Percentiles rank a stretch among this genome's conserved stretches.
phyloP scores from a whole-genome alignment of 495 filamentous ascomycete genomes.

The Penicillium pulvis region DNA sequence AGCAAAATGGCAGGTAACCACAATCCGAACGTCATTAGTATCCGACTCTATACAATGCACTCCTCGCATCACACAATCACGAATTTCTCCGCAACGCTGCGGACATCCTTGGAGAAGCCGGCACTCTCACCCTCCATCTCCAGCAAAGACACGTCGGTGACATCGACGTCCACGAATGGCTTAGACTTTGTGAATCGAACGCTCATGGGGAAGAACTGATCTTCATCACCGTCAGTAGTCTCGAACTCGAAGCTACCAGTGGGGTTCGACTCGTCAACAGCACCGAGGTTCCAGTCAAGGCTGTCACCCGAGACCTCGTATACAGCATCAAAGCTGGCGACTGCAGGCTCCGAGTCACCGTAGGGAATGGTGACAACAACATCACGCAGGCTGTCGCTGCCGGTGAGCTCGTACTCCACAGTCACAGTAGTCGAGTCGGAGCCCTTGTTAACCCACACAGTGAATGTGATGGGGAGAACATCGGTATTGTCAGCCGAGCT shows the following conservation, averaged over 20 bases:
- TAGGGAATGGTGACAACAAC: conserved; percentile 88
- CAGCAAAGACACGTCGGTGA: conserved; percentile 69
- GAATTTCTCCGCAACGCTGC: conserved; percentile 80
- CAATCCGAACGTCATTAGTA: conserved; percentile 49
- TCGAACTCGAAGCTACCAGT: conserved; percentile 93
- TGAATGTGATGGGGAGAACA: conserved; percentile 84
- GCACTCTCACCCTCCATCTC: conserved; percentile 78
- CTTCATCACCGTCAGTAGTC: conserved; percentile 76
- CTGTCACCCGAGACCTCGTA: conserved; percentile 95
- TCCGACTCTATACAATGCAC: conserved; percentile 38
- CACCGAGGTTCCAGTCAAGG: conserved; percentile 88
- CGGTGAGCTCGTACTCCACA: conserved; percentile 89
- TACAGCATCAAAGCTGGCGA: conserved; percentile 89
- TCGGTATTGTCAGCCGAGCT: conserved; percentile 73
- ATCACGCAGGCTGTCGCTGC: conserved; percentile 73
- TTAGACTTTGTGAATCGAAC: conserved; percentile 83
- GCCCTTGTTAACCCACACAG: conserved; percentile 91
- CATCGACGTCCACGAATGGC: conserved; percentile 90
- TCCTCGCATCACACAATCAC: conserved; percentile 64
- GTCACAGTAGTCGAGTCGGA: conserved; percentile 81
- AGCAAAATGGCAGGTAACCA: conserved; percentile 21
- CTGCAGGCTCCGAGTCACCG: conserved; percentile 73
- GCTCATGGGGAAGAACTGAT: conserved; percentile 96
- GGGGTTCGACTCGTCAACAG: conserved; percentile 75
- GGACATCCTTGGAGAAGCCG: conserved; percentile 86